Evolutionary conservation across 148 eudicot species (phyloP).

Genomic region (Rhododendron ovatum): DNA sequence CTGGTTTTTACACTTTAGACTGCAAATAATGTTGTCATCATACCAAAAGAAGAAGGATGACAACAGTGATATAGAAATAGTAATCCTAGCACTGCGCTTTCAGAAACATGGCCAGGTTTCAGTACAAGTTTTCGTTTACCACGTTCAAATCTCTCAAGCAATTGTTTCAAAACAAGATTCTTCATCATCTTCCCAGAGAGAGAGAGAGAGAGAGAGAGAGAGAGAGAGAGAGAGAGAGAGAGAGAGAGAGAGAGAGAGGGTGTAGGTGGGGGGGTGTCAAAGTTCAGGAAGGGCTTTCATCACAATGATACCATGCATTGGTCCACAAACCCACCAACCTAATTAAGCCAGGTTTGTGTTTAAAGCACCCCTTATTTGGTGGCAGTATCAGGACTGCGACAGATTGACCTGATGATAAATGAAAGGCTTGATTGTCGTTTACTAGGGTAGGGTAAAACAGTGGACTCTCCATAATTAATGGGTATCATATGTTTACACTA

Average conservation of each 20-base stretch:
- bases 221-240: not conserved
- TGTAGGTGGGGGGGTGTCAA: too few relatives aligned
- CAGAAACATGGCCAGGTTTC: not conserved
- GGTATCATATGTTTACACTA: not conserved
- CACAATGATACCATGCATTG: constrained; percentile 1
- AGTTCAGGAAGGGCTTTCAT: not conserved
- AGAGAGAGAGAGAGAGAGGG: not conserved
- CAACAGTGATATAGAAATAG: not conserved
- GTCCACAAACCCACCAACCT: not conserved
- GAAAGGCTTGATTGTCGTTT: not conserved
- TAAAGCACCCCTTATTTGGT: not conserved
- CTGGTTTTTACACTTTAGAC: not conserved
- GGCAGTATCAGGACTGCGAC: not conserved
- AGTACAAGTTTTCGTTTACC: not conserved
- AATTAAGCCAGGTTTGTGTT: not conserved
- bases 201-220: not conserved
- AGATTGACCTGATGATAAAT: constrained; percentile 1
- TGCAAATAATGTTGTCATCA: not conserved
- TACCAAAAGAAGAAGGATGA: not conserved
- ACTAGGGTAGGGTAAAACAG: not conserved
- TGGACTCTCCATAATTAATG: not conserved
- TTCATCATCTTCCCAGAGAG: not conserved
- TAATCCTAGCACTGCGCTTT: not conserved
- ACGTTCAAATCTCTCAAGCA: not conserved
- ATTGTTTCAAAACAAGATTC: not conserved